phyloP scores from a whole-genome alignment of 2,329 filamentous ascomycete genomes.

The Ophiosphaerella narmari region DNA sequence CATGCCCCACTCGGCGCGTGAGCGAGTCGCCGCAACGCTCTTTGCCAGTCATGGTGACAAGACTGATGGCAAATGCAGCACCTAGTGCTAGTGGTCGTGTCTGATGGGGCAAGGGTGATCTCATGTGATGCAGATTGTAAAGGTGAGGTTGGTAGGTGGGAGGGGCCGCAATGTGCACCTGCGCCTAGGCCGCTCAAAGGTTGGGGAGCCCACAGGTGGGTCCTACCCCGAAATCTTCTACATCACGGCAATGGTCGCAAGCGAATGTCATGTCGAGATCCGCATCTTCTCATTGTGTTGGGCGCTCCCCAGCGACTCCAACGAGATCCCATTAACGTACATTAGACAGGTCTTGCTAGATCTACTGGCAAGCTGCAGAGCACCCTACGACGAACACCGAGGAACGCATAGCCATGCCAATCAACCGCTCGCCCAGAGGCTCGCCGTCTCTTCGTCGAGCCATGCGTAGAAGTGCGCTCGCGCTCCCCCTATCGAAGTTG shows the following conservation, averaged over 20 bases:
- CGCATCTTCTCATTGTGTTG: slow-evolving; percentile 25
- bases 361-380: slow-evolving; percentile 23
- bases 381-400: slow-evolving; percentile 24
- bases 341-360: slow-evolving; percentile 24
- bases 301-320: slow-evolving; percentile 27
- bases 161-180: not conserved
- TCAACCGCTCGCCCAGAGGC: slow-evolving; percentile 22
- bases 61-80: too few relatives aligned
- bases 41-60: not conserved
- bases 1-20: slow-evolving; percentile 7
- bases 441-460: slow-evolving; percentile 14
- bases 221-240: slow-evolving; percentile 8
- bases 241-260: slow-evolving; percentile 22
- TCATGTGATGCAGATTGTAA: too few relatives aligned
- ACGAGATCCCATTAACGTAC: slow-evolving; percentile 29
- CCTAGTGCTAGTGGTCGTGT: too few relatives aligned
- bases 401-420: slow-evolving; percentile 17
- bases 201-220: slow-evolving; percentile 10
- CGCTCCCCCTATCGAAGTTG: slow-evolving; percentile 41
- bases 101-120: too few relatives aligned
- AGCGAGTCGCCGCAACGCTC: slow-evolving; percentile 3
- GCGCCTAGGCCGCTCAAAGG: slow-evolving; percentile 16
- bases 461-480: slow-evolving; percentile 30
- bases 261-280: slow-evolving; percentile 9
- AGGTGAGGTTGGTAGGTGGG: too few relatives aligned